phyloP scores from a whole-genome alignment of 305 asterid species.

The Solanum hybrid region DNA sequence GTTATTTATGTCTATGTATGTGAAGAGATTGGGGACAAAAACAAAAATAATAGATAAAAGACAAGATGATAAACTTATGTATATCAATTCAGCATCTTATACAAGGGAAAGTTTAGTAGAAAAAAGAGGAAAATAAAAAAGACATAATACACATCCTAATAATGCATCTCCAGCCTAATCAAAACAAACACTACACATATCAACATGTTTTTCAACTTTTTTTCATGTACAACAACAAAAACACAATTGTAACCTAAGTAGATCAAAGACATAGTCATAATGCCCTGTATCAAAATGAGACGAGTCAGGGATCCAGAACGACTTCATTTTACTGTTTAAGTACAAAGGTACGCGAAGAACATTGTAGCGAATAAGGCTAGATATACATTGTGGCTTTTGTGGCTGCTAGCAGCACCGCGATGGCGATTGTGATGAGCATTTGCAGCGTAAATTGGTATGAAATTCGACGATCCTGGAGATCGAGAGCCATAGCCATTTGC shows the following conservation, averaged over 20 bases:
- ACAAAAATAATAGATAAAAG: not conserved
- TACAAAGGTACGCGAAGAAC: not conserved
- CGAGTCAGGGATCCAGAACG: too few species aligned
- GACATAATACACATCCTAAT: not conserved
- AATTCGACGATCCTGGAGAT: constrained; percentile 2
- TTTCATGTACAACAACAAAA: not conserved
- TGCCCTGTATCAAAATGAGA: too few species aligned
- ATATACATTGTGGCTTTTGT: not conserved
- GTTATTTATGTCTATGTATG: not conserved
- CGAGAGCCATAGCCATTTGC: not conserved
- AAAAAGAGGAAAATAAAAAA: not conserved
- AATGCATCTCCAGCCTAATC: not conserved
- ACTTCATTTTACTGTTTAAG: not conserved
- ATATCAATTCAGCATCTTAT: not conserved
- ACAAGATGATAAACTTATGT: not conserved
- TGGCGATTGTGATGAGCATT: not conserved
- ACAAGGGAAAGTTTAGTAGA: not conserved
- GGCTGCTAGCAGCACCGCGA: not conserved
- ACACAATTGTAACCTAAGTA: not conserved
- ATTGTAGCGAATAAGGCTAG: not conserved
- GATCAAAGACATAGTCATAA: not conserved
- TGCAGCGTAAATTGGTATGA: constrained; percentile 8
- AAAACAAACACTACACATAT: not conserved
- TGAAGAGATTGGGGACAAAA: not conserved
- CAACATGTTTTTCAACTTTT: not conserved